phyloP scores from a whole-genome alignment of 2,329 filamentous ascomycete genomes.

The Hyphodiscus sp. region DNA sequence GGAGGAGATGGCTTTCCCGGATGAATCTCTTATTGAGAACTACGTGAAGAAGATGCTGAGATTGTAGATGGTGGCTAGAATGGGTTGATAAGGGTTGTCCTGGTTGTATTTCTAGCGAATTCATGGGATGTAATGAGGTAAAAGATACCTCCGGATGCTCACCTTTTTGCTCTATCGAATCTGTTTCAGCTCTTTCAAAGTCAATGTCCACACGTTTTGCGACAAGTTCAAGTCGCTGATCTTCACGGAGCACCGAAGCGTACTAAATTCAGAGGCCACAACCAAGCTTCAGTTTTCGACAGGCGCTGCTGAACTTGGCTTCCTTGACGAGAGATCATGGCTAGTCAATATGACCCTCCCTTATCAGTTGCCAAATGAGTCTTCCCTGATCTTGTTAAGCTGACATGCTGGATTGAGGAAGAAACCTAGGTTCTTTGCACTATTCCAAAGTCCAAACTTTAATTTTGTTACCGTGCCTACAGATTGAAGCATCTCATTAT shows the following conservation, averaged over 20 bases:
- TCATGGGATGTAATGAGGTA: constrained; percentile 15
- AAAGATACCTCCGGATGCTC: constrained; percentile 13
- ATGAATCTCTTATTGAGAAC: constrained; percentile 77
- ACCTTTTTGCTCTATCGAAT: background rate
- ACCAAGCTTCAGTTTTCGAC: background rate
- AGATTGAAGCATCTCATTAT: too few relatives aligned
- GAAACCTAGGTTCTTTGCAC: too few relatives aligned
- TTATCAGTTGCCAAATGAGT: too few relatives aligned
- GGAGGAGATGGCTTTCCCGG: constrained; percentile 93
- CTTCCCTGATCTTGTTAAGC: too few relatives aligned
- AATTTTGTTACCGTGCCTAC: too few relatives aligned
- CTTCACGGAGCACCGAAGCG: background rate
- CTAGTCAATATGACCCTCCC: too few relatives aligned
- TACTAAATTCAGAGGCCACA: background rate
- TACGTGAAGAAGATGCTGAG: constrained; percentile 86
- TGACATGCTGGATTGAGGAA: too few relatives aligned
- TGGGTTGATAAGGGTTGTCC: background rate
- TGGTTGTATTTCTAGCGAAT: constrained; percentile 17
- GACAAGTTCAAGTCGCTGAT: too few relatives aligned
- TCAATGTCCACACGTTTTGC: too few relatives aligned
- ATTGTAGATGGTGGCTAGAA: constrained; percentile 44
- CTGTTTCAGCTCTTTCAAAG: too few relatives aligned
- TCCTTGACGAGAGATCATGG: too few relatives aligned
- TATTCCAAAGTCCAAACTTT: too few relatives aligned
- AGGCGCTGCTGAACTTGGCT: background rate